Evolutionary conservation across 192 early-diverging fungal genomes (phyloP).

Genomic region (Mortierella claussenii): DNA sequence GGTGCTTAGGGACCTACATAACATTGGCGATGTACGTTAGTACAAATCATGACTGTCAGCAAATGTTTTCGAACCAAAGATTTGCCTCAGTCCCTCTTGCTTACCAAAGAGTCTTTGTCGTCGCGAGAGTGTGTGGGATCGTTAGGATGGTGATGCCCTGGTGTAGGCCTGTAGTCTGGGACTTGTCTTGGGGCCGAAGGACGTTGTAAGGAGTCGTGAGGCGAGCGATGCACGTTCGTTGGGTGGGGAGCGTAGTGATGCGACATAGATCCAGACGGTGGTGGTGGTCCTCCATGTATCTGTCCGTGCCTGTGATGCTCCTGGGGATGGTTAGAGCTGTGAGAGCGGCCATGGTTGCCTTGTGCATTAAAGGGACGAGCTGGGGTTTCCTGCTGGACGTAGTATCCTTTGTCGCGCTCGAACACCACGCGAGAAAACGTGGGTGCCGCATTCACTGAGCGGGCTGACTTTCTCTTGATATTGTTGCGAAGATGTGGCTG

Average conservation of each 20-base stretch:
- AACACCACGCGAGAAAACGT: slow-evolving; percentile 46
- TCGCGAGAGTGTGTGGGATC: slow-evolving; percentile 14
- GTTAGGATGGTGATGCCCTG: slow-evolving; percentile 10
- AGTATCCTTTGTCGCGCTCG: slow-evolving; percentile 46
- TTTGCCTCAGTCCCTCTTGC: too few species aligned
- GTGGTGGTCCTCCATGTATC: slow-evolving; percentile 12
- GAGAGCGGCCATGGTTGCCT: slow-evolving; percentile 13
- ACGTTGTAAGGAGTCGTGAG: slow-evolving; percentile 13
- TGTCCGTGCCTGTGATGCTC: slow-evolving; percentile 11
- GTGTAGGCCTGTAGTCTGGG: slow-evolving; percentile 9
- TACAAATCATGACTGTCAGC: too few species aligned
- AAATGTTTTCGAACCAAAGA: too few species aligned
- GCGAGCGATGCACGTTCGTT: slow-evolving; percentile 9
- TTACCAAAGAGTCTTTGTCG: slow-evolving; percentile 17
- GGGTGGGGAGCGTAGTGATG: slow-evolving; percentile 15
- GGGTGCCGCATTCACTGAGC: slow-evolving; percentile 36
- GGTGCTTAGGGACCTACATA: slow-evolving; percentile 6
- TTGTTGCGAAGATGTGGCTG: slow-evolving; percentile 72
- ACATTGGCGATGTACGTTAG: too few species aligned
- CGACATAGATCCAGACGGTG: slow-evolving; percentile 8
- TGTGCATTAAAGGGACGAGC: slow-evolving; percentile 12
- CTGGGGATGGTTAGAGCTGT: slow-evolving; percentile 24
- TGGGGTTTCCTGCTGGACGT: slow-evolving; percentile 34
- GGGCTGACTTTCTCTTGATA: slow-evolving; percentile 73
- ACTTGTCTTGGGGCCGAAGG: slow-evolving; percentile 1